Evolutionary conservation across 129 eudicot genomes (phyloP), one percentile per base, ranked within the genome.

Genomic region (Rutidosis leptorrhynchoides): DNA sequence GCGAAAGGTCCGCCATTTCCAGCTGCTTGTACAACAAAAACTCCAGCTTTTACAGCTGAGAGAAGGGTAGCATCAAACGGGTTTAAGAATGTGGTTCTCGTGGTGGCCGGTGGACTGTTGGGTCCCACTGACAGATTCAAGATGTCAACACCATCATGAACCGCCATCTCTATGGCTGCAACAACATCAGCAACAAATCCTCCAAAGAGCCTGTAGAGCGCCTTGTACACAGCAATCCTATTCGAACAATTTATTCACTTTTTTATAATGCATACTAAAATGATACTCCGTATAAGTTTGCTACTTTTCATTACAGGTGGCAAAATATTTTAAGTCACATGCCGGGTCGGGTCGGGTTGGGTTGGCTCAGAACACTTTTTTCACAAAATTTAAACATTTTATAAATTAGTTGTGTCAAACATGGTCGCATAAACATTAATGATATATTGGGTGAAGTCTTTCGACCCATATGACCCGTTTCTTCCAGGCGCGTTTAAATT

Each of bases 201-300:
- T 63, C 98, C 98, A 64, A 93, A 93, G 65, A 88, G 78, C 77
- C 96, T 71, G 82, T 93, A 93, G 49, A 93, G 96, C 16, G 98
- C 91, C 83, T 92, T 92, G 84, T 92, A 92, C 35, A 92, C 98
- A 71, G 98, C 98, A 74, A 93, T 86, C 80, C 98, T 93, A 54
- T 67, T 26, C n/a, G 75, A 43, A 59, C 49, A 66, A 35, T 33
- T 29, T 43, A 30, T 29, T 60, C 20, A 71, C 5, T 11, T 59
- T 59, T 69, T 37, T 26, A 69, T 40, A 33, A 60, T 22, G 20
- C 40, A 10, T 57, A 54, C 33, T 5, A 46, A 27, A 42, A 63
- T 25, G 48, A 30, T 14, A n/a, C n/a, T n/a, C n/a, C n/a, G n/a
- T n/a, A 15, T 42, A 16, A 20, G n/a, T 40, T 40, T 40, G 46